Evolutionary conservation across 352 stramenopile species (phyloP).

Genomic region (Phytophthora vignae): DNA sequence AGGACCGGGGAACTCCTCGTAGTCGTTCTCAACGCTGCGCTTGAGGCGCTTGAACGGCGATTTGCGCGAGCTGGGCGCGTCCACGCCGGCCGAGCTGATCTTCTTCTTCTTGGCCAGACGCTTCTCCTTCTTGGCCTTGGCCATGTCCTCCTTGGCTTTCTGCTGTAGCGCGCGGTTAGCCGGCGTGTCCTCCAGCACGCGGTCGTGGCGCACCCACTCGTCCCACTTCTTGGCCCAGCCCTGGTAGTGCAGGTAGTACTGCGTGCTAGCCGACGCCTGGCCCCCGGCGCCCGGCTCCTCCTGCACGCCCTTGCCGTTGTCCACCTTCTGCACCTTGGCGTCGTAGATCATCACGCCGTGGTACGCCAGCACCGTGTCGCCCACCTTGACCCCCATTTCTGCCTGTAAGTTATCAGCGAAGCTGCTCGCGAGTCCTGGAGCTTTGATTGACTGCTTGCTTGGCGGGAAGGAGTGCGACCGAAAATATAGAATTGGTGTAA

Average conservation of each 20-base stretch:
- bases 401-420: too few species aligned
- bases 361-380: slow-evolving; percentile 77
- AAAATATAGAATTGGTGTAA: neutral
- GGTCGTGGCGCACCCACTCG: slow-evolving; percentile 85
- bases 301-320: slow-evolving; percentile 71
- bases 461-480: neutral
- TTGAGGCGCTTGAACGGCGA: slow-evolving; percentile 86
- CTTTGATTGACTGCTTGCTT: neutral
- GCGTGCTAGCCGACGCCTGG: slow-evolving; percentile 39
- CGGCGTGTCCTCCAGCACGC: slow-evolving; percentile 75
- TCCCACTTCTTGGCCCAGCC: slow-evolving; percentile 94
- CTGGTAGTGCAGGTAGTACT: slow-evolving; percentile 93
- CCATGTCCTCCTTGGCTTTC: slow-evolving; percentile 54
- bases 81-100: slow-evolving; percentile 69
- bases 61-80: slow-evolving; percentile 56
- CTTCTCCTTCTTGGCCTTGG: slow-evolving; percentile 72
- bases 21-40: slow-evolving; percentile 68
- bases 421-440: too few species aligned
- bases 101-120: slow-evolving; percentile 62
- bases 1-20: slow-evolving; percentile 57
- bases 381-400: slow-evolving; percentile 68
- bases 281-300: slow-evolving; percentile 22
- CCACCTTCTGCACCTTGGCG: slow-evolving; percentile 85
- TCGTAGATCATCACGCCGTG: slow-evolving; percentile 90
- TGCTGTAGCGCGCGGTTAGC: slow-evolving; percentile 67